phyloP scores from a whole-genome alignment of 2,329 filamentous ascomycete genomes.

The Cryphonectria radicalis region DNA sequence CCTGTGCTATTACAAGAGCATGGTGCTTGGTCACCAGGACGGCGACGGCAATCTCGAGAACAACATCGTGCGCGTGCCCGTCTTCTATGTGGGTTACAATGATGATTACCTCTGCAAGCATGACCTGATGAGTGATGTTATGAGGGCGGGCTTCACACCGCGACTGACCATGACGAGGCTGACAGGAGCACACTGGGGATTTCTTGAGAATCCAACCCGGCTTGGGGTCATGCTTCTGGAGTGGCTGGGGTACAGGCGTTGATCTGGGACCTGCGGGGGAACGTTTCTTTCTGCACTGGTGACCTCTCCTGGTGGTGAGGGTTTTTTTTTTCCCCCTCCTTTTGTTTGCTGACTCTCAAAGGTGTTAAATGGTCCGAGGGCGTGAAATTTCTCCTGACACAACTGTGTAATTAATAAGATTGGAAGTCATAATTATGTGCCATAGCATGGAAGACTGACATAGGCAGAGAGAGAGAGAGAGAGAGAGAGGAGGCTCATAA shows the following conservation, averaged over 20 bases:
- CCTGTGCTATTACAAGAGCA: conserved; percentile 37
- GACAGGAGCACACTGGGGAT: conserved; percentile 38
- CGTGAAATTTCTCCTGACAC: no score
- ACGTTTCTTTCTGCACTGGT: background rate
- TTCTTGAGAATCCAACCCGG: conserved; percentile 37
- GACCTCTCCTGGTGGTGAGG: no score
- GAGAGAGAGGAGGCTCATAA: no score
- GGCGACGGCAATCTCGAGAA: conserved; percentile 31
- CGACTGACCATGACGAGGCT: conserved; percentile 34
- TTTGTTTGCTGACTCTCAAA: no score
- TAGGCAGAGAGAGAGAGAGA: no score
- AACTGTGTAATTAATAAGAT: no score
- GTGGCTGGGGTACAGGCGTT: conserved; percentile 18
- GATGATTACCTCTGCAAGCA: conserved; percentile 12
- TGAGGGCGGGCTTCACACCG: conserved; percentile 35
- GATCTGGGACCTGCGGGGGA: conserved; percentile 1
- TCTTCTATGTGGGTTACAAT: conserved; percentile 35
- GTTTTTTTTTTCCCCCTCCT: no score
- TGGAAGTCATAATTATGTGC: no score
- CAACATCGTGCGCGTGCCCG: conserved; percentile 34
- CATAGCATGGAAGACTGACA: no score
- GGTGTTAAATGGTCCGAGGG: no score
- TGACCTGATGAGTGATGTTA: conserved; percentile 33
- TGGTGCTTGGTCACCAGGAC: conserved; percentile 31
- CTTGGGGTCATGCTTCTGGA: conserved; percentile 30